Base-by-base conservation (phyloP, 164 flowering plant genomes). In the Aristolochia californica region DNA sequence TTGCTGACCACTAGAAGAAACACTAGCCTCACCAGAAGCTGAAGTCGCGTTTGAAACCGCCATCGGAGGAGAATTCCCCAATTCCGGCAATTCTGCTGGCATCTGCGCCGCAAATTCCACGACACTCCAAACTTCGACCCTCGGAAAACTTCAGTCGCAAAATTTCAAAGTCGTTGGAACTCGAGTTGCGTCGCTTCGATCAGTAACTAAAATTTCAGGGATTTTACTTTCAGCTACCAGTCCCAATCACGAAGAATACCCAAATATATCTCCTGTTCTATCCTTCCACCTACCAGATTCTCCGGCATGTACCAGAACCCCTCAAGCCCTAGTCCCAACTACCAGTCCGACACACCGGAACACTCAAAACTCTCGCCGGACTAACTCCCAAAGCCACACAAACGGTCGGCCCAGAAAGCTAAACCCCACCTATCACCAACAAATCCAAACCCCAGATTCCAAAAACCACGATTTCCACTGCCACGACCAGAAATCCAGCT, bases 21-120 rank as follows among this genome's bases (percentile, higher is more conserved):
- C 68, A 52, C 78, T 72, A 9, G 73, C 78, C 61, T 76, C 83
- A 20, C 73, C 82, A 0, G 85, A 71, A 66, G 74, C 79, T n/a
- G 85, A 55, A 1, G 59, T 55, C 45, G 16, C 43, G 30, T 54
- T 62, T 18, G 81, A 67, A 45, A 63, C 74, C 27, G 77, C 67
- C 74, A 73, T 45, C 22, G 73, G 48, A 13, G 76, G 70, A 16
- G 77, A 72, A 66, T 68, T 74, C 44, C 70, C 81, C 20, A 73
- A 12, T 55, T 74, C 78, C 53, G 30, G 49, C 27, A 43, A 43
- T 43, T 56, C 48, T 2, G 27, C 71, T 40, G 63, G 24, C 64
- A 61, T 61, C 40, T 2, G 15, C 22, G 48, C 18, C 43, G n/a
- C 34, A 7, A n/a, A 0, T 43, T 14, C 15, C 5, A 8, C 40